phyloP scores from a whole-genome alignment of 2,329 filamentous ascomycete genomes.

The Mariannaea elegans region DNA sequence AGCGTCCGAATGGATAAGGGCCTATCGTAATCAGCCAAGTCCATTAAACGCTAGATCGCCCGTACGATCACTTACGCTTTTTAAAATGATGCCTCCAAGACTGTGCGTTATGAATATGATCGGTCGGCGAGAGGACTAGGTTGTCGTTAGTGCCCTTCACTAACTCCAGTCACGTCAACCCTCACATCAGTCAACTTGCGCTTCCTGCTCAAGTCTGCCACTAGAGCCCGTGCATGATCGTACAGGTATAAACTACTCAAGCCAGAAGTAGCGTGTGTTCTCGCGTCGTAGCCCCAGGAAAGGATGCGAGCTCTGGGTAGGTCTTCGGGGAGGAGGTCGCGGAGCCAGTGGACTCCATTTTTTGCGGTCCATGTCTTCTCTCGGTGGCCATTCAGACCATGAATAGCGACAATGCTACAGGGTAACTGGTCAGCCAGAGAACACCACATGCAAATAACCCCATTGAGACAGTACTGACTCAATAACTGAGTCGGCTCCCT shows the following conservation, averaged over 20 bases:
- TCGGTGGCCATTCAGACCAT: constrained; percentile 74
- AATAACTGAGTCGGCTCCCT: neutral
- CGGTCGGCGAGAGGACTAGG: neutral
- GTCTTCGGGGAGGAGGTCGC: constrained; percentile 66
- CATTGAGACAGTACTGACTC: neutral
- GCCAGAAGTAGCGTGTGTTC: neutral
- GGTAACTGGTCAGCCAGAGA: too few relatives aligned
- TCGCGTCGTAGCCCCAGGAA: constrained; percentile 4
- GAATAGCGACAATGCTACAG: constrained; percentile 73
- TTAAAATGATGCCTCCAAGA: constrained; percentile 8
- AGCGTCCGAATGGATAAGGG: constrained; percentile 12
- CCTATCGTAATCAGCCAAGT: neutral
- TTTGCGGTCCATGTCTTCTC: constrained; percentile 68
- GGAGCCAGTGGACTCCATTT: constrained; percentile 73
- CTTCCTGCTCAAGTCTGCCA: neutral
- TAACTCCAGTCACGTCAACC: neutral
- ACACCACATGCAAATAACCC: too few relatives aligned
- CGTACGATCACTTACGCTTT: neutral
- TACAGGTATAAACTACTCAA: neutral
- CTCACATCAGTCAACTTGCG: neutral
- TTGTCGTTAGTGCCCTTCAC: neutral
- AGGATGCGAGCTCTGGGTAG: constrained; percentile 1
- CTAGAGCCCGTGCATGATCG: constrained; percentile 1
- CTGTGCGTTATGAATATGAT: constrained; percentile 12
- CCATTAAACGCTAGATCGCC: neutral